Evolutionary conservation across 2,329 filamentous ascomycete species (phyloP), one percentile per base, ranked within the genome.

Genomic region (Fusarium pseudograminearum): DNA sequence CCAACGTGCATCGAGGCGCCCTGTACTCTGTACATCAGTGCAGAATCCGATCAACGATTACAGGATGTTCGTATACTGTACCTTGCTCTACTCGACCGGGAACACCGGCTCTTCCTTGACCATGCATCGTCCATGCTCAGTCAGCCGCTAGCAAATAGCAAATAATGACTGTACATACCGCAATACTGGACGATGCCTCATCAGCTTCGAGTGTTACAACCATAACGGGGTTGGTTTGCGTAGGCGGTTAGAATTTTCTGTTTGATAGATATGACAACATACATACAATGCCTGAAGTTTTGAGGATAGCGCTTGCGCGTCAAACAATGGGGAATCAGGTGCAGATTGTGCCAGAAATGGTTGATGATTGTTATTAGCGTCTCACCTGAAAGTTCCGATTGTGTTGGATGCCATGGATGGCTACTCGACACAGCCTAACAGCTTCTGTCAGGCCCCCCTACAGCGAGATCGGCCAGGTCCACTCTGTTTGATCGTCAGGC

Each of bases 401-500:
- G n/a, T 42, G n/a, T 20, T 38, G n/a, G 36, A 34, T 36, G 24
- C 30, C n/a, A 55, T 36, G 22, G 31, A 50, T 26, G 28, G 57
- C 22, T 28, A 40, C 57, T 55, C 30, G 36, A 42, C 36, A 48
- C 53, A 20, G 47, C 40, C 47, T 20, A 51, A 31, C 38, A 36
- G 20, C 38, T 22, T 46, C 52, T 45, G 44, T 36, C 48, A 63
- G 50, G 20, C 51, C 57, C 63, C 65, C 57, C 41, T 51, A 51
- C 48, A 16, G 20, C 61, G 55, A 22, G 55, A 70, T 71, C 67
- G 47, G 52, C 67, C 28, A 64, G 67, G 61, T 61, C 71, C 65
- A 70, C 67, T 56, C 34, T 53, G 63, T 57, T 71, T 71, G 66
- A 66, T 70, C 71, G 63, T 67, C 67, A 68, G 57, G 67, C 54